phyloP scores from a whole-genome alignment of 108 stramenopile species.

The Discostella stelligeroides region DNA sequence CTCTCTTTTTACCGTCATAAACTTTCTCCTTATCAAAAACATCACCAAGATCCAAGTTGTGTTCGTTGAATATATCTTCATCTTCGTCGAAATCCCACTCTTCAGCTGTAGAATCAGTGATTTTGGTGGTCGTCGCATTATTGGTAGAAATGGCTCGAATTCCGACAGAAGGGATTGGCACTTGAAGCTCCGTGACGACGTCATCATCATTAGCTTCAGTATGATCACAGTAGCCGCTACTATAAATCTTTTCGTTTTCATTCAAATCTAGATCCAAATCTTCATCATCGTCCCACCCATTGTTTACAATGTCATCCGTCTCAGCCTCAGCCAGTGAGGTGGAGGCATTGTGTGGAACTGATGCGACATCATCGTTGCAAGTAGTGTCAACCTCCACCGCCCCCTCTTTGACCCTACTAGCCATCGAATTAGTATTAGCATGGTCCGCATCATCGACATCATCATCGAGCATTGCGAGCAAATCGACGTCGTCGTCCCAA shows the following conservation, averaged over 20 bases:
- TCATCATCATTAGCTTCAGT: no score
- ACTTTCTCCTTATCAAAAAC: not conserved
- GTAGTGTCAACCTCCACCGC: not conserved
- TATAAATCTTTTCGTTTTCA: not conserved
- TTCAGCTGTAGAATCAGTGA: not conserved
- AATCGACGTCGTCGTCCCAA: slow-evolving; percentile 45
- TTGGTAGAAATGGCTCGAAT: not conserved
- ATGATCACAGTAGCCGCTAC: no score
- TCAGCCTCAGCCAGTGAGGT: no score
- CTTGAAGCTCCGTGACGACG: no score
- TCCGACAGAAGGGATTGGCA: not conserved
- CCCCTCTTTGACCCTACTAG: not conserved
- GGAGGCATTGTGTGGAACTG: not conserved
- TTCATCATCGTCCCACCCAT: slow-evolving; percentile 11
- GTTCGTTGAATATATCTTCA: slow-evolving; percentile 12
- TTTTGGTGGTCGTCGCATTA: not conserved
- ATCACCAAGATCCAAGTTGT: not conserved
- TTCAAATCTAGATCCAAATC: not conserved
- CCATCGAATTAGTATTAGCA: not conserved
- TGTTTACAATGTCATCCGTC: not conserved
- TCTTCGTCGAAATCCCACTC: slow-evolving; percentile 21
- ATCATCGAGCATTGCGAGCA: slow-evolving; percentile 35
- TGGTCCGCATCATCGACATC: slow-evolving; percentile 9
- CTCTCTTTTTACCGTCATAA: no score
- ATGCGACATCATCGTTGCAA: not conserved